phyloP scores from a whole-genome alignment of 495 filamentous ascomycete genomes.

The Tetracladium setigerum region DNA sequence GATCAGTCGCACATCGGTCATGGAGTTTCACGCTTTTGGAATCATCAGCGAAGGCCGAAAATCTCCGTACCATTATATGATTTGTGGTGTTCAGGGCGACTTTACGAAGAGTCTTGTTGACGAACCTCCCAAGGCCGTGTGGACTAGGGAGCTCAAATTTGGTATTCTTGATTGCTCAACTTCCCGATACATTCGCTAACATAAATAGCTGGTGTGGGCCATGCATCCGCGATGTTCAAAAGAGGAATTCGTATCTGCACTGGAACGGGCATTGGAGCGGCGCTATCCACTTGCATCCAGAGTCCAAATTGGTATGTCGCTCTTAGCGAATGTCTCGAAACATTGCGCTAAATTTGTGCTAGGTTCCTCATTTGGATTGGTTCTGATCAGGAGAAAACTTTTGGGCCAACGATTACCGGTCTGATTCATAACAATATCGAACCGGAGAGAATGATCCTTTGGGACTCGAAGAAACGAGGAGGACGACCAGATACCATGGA shows the following conservation, averaged over 20 bases:
- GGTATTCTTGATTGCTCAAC: slow-evolving; percentile 22
- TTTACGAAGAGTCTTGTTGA: slow-evolving; percentile 32
- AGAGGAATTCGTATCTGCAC: slow-evolving; percentile 37
- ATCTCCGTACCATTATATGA: slow-evolving; percentile 33
- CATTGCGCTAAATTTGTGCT: slow-evolving; percentile 6
- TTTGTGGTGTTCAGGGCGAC: slow-evolving; percentile 39
- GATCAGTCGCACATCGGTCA: slow-evolving; percentile 37
- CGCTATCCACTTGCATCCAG: slow-evolving; percentile 38
- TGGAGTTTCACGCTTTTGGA: slow-evolving; percentile 40
- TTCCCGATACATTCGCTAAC: slow-evolving; percentile 14
- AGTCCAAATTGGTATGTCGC: slow-evolving; percentile 30
- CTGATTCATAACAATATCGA: slow-evolving; percentile 36
- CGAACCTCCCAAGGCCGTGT: slow-evolving; percentile 33
- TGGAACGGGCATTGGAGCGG: slow-evolving; percentile 36
- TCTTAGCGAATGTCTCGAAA: neutral
- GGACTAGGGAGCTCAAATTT: slow-evolving; percentile 39
- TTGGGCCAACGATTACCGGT: slow-evolving; percentile 34
- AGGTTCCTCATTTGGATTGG: slow-evolving; percentile 41
- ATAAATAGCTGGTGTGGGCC: slow-evolving; percentile 33
- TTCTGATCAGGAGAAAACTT: slow-evolving; percentile 35
- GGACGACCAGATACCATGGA: slow-evolving; percentile 33
- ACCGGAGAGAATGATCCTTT: slow-evolving; percentile 37
- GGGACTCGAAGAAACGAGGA: slow-evolving; percentile 39
- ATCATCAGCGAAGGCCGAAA: slow-evolving; percentile 37
- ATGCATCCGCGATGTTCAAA: slow-evolving; percentile 39